Percentiles rank a stretch among this genome's conserved stretches.
phyloP scores from a whole-genome alignment of 257 asterid species.

The Nemophila menziesii region DNA sequence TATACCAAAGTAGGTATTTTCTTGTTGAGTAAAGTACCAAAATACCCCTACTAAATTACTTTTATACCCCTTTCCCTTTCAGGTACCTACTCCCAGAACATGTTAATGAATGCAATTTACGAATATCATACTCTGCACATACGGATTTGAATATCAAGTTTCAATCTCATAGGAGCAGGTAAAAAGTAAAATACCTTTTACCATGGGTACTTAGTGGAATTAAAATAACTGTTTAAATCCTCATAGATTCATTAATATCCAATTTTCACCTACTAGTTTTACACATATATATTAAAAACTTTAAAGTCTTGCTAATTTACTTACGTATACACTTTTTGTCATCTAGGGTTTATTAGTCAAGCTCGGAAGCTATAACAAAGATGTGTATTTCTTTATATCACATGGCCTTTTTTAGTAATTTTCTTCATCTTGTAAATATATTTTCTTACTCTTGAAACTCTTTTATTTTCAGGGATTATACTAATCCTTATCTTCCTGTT shows the following conservation, averaged over 20 bases:
- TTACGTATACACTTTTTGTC: slow-evolving; percentile 30
- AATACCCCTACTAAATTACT: slow-evolving; percentile 4
- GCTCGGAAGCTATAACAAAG: slow-evolving; percentile 61
- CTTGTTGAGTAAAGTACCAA: slow-evolving; percentile 12
- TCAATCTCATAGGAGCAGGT: slow-evolving; percentile 91
- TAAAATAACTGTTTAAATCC: neutral
- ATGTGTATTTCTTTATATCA: slow-evolving; percentile 46
- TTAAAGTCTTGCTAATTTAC: slow-evolving; percentile 35
- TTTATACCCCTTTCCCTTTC: slow-evolving; percentile 8
- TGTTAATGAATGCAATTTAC: slow-evolving; percentile 50
- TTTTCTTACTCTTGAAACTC: neutral
- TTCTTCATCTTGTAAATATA: slow-evolving; percentile 34
- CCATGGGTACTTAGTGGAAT: neutral
- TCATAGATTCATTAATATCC: slow-evolving; percentile 10
- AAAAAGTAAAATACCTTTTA: slow-evolving; percentile 5
- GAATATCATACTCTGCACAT: slow-evolving; percentile 83
- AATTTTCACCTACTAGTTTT: slow-evolving; percentile 1
- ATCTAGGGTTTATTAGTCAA: slow-evolving; percentile 68
- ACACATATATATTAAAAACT: slow-evolving; percentile 8
- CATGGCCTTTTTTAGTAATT: slow-evolving; percentile 51
- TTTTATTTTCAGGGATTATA: slow-evolving; percentile 50
- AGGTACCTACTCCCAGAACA: slow-evolving; percentile 80
- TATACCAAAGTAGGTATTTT: slow-evolving; percentile 54
- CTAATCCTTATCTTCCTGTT: slow-evolving; percentile 80
- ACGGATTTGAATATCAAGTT: slow-evolving; percentile 78